Conservation (phyloP, 1,284 basidiomycete species). For the Baeospora myosura region DNA sequence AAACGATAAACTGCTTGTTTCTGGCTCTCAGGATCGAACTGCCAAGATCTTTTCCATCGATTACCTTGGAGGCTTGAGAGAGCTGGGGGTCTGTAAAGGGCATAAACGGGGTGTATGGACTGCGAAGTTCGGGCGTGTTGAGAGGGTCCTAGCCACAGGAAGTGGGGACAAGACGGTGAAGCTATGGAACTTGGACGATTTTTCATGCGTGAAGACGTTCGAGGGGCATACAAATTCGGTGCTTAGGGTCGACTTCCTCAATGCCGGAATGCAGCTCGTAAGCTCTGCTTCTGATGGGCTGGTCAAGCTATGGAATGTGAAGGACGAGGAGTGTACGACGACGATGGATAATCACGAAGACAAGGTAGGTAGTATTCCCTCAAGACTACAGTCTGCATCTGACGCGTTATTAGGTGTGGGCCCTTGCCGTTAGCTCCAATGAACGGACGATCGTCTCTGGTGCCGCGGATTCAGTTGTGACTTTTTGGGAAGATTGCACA, state of each 20-base stretch:
- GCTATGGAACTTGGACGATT: conserved; percentile 91
- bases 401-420: conserved; percentile 72
- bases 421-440: conserved; percentile 72
- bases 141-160: conserved; percentile 85
- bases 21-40: conserved; percentile 93
- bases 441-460: conserved; percentile 83
- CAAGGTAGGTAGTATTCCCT: conserved; percentile 51
- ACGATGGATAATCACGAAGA: conserved; percentile 97
- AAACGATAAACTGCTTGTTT: conserved; percentile 83
- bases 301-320: conserved; percentile 92
- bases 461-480: conserved; percentile 89
- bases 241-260: conserved; percentile 86
- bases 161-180: conserved; percentile 93
- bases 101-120: conserved; percentile 97
- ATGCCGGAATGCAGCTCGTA: conserved; percentile 78
- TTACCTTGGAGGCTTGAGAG: conserved; percentile 67
- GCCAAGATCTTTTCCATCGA: conserved; percentile 85
- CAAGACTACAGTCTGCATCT: conserved; percentile 5
- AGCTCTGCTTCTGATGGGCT: conserved; percentile 90
- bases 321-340: conserved; percentile 78
- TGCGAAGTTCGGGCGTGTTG: conserved; percentile 80
- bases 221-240: conserved; percentile 98
- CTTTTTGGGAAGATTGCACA: conserved; percentile 92
- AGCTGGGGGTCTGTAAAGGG: conserved; percentile 87
- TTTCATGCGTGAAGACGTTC: conserved; percentile 88